A percentile compares a stretch with the other conserved stretches of the same genome.
Conservation (phyloP, 2,329 filamentous ascomycete species). For the Hymenoscyphus repandus region DNA sequence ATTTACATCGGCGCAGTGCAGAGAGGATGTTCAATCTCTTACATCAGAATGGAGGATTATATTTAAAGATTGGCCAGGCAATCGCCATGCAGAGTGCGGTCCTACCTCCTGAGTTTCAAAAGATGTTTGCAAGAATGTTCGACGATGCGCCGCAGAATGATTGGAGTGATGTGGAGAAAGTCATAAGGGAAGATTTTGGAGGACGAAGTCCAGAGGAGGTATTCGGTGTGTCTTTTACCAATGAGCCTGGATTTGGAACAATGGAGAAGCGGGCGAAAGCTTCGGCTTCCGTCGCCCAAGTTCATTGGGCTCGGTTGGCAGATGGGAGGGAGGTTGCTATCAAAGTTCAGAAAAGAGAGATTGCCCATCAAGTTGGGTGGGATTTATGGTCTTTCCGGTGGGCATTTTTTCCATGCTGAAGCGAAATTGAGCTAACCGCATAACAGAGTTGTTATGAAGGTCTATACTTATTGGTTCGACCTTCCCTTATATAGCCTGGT, state of each 20-base stretch:
- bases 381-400: conserved; percentile 64
- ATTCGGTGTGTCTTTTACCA: conserved; percentile 80
- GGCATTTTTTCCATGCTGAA: not conserved
- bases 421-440: conserved; percentile 4
- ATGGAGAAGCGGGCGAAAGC: conserved; percentile 67
- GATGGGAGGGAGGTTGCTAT: conserved; percentile 91
- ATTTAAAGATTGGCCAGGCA: conserved; percentile 96
- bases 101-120: conserved; percentile 87
- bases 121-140: conserved; percentile 96
- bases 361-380: conserved; percentile 84
- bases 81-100: conserved; percentile 98
- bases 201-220: conserved; percentile 74
- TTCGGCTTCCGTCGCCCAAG: conserved; percentile 86
- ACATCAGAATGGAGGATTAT: conserved; percentile 82
- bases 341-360: conserved; percentile 96
- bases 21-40: conserved; percentile 77
- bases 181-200: conserved; percentile 84
- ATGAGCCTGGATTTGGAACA: conserved; percentile 55
- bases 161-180: conserved; percentile 79
- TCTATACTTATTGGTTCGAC: conserved; percentile 85
- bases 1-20: conserved; percentile 79
- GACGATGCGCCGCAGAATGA: conserved; percentile 92
- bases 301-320: conserved; percentile 83
- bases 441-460: conserved; percentile 66
- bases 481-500: conserved; percentile 89